Conservation (phyloP, 768 basidiomycete species). For the Terana coerulea region DNA sequence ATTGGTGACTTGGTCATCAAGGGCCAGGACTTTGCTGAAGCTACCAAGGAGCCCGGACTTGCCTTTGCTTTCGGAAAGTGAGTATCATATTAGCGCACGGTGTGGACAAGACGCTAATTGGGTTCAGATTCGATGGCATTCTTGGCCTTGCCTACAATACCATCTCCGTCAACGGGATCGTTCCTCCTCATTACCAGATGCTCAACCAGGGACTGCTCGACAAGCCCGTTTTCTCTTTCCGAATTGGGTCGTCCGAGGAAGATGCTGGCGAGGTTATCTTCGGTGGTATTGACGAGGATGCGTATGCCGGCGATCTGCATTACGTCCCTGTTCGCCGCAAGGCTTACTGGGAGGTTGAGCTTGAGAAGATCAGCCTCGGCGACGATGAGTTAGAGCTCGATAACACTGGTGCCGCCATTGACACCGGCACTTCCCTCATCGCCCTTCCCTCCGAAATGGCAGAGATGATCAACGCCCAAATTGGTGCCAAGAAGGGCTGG, state of each 20-base stretch:
- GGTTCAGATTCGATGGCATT: conserved; percentile 85
- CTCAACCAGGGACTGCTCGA: conserved; percentile 78
- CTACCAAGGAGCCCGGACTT: conserved; percentile 92
- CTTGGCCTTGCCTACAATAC: conserved; percentile 93
- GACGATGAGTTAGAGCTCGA: conserved; percentile 86
- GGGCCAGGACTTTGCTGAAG: conserved; percentile 89
- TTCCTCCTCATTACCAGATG: conserved; percentile 95
- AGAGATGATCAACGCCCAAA: conserved; percentile 95
- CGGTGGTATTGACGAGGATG: conserved; percentile 77
- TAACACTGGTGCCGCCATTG: conserved; percentile 90
- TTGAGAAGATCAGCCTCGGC: conserved; percentile 82
- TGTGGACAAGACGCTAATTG: not conserved
- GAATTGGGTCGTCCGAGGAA: conserved; percentile 77
- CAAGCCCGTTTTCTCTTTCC: conserved; percentile 90
- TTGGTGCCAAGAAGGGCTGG: conserved; percentile 93
- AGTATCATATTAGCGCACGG: conserved; percentile 28
- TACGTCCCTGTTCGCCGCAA: conserved; percentile 93
- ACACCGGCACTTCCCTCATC: conserved; percentile 93
- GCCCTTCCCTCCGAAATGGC: conserved; percentile 92
- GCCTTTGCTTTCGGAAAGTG: conserved; percentile 96
- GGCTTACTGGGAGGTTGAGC: conserved; percentile 98
- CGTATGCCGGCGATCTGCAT: conserved; percentile 74
- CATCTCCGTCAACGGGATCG: conserved; percentile 89
- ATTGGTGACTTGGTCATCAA: conserved; percentile 83
- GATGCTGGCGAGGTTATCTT: conserved; percentile 92